These are phyloP conservation scores for Globisporangium paroecandrum DNA, from an alignment of 352 stramenopile species.

Conservation along the genomic window DNA sequence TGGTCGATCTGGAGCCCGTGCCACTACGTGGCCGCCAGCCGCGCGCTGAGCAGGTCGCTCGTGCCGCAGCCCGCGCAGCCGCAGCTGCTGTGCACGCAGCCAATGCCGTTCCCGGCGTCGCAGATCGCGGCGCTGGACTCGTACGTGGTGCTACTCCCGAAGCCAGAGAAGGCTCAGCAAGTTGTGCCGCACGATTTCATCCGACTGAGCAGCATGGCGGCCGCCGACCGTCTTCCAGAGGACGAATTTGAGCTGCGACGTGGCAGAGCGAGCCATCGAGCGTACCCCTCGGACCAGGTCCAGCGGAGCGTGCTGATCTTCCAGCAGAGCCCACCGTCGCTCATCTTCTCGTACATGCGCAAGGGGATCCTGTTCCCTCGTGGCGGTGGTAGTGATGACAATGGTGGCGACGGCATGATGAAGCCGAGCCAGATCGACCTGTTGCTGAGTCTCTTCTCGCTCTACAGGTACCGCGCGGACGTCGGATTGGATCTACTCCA, in stretches of 20 bases:
- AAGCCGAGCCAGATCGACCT: slow-evolving; percentile 65
- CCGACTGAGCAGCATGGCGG: slow-evolving; percentile 36
- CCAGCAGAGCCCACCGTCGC: slow-evolving; percentile 72
- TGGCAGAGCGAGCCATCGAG: background rate
- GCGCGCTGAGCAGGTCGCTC: slow-evolving; percentile 49
- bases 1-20: slow-evolving; percentile 88
- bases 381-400: background rate
- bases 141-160: slow-evolving; percentile 68
- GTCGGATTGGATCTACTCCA: slow-evolving; percentile 55
- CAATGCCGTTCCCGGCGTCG: slow-evolving; percentile 49
- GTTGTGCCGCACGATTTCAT: slow-evolving; percentile 32
- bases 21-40: slow-evolving; percentile 68
- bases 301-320: slow-evolving; percentile 53
- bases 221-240: slow-evolving; percentile 42
- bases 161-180: slow-evolving; percentile 10
- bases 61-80: slow-evolving; percentile 70
- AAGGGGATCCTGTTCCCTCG: slow-evolving; percentile 29
- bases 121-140: slow-evolving; percentile 73
- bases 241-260: slow-evolving; percentile 57
- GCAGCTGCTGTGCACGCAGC: slow-evolving; percentile 62
- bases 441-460: slow-evolving; percentile 74
- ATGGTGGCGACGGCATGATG: slow-evolving; percentile 17
- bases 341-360: slow-evolving; percentile 61
- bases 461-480: slow-evolving; percentile 84
- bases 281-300: slow-evolving; percentile 5